Conservation (phyloP, 1,284 basidiomycete genomes). For the Porogramme epimiltina region DNA sequence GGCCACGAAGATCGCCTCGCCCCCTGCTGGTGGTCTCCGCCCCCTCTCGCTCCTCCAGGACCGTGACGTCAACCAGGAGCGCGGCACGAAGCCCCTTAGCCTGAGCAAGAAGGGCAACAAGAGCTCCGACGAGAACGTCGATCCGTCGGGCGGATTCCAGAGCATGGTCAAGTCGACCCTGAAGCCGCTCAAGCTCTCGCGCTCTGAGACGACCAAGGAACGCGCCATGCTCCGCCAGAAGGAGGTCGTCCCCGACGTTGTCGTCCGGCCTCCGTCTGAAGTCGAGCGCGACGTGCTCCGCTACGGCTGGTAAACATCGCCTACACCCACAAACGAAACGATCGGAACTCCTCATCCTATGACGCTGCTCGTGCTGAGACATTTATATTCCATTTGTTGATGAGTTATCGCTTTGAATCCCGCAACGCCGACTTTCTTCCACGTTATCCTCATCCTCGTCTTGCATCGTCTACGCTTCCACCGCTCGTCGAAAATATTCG, state of each 20-base stretch:
- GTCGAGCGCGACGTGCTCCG: conserved; percentile 24
- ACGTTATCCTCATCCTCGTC: neutral
- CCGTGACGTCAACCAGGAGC: conserved; percentile 44
- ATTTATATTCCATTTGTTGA: conserved; percentile 22
- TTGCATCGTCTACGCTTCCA: too few relatives aligned
- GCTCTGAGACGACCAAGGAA: conserved; percentile 62
- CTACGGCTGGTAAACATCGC: conserved; percentile 22
- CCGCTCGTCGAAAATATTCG: neutral
- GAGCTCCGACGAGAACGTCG: conserved; percentile 44
- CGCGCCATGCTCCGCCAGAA: conserved; percentile 46
- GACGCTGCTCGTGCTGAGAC: conserved; percentile 14
- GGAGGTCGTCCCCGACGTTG: conserved; percentile 46
- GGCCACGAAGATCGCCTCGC: conserved; percentile 32
- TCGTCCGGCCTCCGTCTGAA: conserved; percentile 46
- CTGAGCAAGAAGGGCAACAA: conserved; percentile 52
- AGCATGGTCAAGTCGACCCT: conserved; percentile 42
- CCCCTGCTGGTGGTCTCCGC: conserved; percentile 48
- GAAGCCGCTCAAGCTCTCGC: conserved; percentile 56
- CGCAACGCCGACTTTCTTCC: conserved; percentile 5
- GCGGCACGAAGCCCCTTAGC: conserved; percentile 51
- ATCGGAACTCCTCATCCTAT: conserved; percentile 15
- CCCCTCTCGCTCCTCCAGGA: conserved; percentile 66
- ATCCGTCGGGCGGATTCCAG: conserved; percentile 27
- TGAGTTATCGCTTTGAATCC: conserved; percentile 22
- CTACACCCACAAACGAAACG: conserved; percentile 8